A percentile compares a stretch with the other conserved stretches of the same genome.
Conservation (phyloP, 2,329 filamentous ascomycete genomes). For the Fusarium dlaminii region DNA sequence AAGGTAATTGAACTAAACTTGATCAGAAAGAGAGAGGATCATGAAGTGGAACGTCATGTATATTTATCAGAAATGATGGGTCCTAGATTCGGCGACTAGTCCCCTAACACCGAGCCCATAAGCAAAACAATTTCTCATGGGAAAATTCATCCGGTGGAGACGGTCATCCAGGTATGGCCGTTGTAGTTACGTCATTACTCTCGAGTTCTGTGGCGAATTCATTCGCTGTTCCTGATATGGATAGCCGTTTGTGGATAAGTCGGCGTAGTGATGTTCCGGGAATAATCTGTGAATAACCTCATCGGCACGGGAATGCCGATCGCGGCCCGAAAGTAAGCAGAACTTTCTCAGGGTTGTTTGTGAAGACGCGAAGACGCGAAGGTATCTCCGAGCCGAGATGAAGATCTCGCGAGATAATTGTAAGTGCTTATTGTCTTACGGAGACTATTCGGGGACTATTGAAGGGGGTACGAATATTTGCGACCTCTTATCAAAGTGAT, state of each 20-base stretch:
- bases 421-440: not conserved
- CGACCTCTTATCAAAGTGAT: no score
- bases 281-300: conserved; percentile 23
- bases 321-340: not conserved
- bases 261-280: not conserved
- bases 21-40: not conserved
- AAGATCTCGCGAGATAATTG: not conserved
- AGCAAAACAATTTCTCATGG: not conserved
- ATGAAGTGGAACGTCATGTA: not conserved
- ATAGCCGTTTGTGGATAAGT: not conserved
- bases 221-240: not conserved
- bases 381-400: not conserved
- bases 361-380: not conserved
- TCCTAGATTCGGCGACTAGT: conserved; percentile 21
- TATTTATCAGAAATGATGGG: conserved; percentile 1
- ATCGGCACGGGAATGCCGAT: conserved; percentile 11
- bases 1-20: not conserved
- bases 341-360: not conserved
- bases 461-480: not conserved
- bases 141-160: not conserved
- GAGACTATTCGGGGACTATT: not conserved
- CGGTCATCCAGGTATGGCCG: not conserved
- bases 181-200: not conserved
- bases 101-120: not conserved
- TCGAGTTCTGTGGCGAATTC: not conserved